Conservation (phyloP, 2,329 filamentous ascomycete species). For the Fusarium sp. region DNA sequence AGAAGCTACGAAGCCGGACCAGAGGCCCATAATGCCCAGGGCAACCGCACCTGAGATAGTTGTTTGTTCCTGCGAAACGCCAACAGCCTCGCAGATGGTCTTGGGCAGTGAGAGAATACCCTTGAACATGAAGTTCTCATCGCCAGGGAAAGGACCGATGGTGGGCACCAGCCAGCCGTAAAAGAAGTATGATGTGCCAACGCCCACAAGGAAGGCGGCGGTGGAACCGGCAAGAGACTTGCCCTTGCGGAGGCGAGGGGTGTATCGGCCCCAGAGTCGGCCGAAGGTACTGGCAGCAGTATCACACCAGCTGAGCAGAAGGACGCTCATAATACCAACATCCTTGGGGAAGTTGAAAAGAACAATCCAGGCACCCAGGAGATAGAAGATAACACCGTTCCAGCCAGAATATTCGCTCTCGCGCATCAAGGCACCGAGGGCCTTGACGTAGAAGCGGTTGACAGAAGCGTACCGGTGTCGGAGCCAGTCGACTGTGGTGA, state of each 20-base stretch:
- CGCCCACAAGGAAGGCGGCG: conserved; percentile 84
- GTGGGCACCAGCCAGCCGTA: conserved; percentile 86
- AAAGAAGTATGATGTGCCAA: conserved; percentile 84
- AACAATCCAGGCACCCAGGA: conserved; percentile 88
- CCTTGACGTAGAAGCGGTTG: conserved; percentile 87
- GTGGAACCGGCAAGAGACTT: conserved; percentile 92
- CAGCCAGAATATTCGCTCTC: conserved; percentile 94
- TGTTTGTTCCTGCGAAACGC: conserved; percentile 67
- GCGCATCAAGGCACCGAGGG: conserved; percentile 91
- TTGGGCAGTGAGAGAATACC: conserved; percentile 78
- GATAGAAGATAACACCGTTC: conserved; percentile 97
- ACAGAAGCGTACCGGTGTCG: conserved; percentile 84
- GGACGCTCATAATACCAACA: conserved; percentile 85
- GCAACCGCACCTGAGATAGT: conserved; percentile 77
- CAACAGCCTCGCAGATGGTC: conserved; percentile 67
- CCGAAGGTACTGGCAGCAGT: conserved; percentile 96
- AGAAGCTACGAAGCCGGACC: conserved; percentile 89
- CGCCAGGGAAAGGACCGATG: conserved; percentile 73
- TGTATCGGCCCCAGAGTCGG: conserved; percentile 88
- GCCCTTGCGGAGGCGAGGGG: conserved; percentile 82
- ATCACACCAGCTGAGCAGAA: conserved; percentile 97
- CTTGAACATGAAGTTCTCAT: conserved; percentile 80
- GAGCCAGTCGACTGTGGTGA: conserved; percentile 82
- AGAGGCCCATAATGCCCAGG: conserved; percentile 82
- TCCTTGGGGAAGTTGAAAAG: conserved; percentile 93